phyloP scores from a whole-genome alignment of 2,329 filamentous ascomycete genomes.

The Alternaria postmessia region DNA sequence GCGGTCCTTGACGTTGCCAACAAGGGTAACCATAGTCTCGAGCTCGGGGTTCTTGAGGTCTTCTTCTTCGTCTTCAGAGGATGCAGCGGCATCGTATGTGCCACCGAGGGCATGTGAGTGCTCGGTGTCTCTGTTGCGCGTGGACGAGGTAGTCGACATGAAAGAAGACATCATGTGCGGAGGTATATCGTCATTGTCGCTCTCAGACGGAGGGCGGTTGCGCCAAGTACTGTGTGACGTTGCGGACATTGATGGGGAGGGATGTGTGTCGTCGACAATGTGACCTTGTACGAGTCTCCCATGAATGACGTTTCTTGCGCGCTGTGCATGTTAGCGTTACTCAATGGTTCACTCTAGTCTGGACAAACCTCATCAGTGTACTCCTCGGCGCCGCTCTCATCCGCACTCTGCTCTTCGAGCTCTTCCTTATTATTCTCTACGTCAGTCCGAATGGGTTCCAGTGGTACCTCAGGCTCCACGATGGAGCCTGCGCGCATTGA shows the following conservation, averaged over 20 bases:
- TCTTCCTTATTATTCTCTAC: slow-evolving; percentile 29
- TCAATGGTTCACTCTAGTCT: background rate
- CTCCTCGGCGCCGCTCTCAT: slow-evolving; percentile 40
- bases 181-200: slow-evolving; percentile 62
- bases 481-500: slow-evolving; percentile 48
- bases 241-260: slow-evolving; percentile 73
- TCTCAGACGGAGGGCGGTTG: slow-evolving; percentile 54
- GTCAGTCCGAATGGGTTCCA: slow-evolving; percentile 35
- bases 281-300: slow-evolving; percentile 92
- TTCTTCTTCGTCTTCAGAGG: slow-evolving; percentile 92
- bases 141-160: slow-evolving; percentile 79
- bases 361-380: slow-evolving; percentile 73
- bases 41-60: slow-evolving; percentile 79
- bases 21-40: slow-evolving; percentile 96
- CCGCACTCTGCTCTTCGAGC: slow-evolving; percentile 25
- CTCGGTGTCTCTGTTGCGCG: slow-evolving; percentile 43
- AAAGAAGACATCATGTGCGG: slow-evolving; percentile 86
- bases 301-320: slow-evolving; percentile 88
- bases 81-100: slow-evolving; percentile 81
- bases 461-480: slow-evolving; percentile 41
- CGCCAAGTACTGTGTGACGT: slow-evolving; percentile 66
- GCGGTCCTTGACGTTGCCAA: slow-evolving; percentile 88
- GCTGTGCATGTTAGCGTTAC: slow-evolving; percentile 48
- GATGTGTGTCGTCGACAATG: slow-evolving; percentile 92
- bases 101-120: slow-evolving; percentile 81